Evolutionary conservation across 2,329 filamentous ascomycete species (phyloP).

Genomic region (Fusarium domesticum): DNA sequence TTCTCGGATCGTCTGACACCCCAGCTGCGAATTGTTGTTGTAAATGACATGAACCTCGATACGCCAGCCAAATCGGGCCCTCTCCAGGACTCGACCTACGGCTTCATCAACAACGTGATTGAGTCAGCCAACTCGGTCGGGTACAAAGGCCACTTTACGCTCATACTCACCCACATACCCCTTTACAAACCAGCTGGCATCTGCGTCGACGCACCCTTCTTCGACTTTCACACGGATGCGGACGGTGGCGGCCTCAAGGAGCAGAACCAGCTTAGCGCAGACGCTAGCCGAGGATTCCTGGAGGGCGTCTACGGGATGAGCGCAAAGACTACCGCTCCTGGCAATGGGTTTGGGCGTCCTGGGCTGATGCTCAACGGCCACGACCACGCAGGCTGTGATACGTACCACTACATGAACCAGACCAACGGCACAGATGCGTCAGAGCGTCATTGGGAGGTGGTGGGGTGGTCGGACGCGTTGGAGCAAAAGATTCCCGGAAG

Average conservation of each 20-base stretch:
- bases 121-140: slow-evolving; percentile 59
- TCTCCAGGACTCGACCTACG: slow-evolving; percentile 74
- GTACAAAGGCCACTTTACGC: slow-evolving; percentile 65
- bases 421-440: slow-evolving; percentile 40
- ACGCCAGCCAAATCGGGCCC: slow-evolving; percentile 66
- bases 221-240: slow-evolving; percentile 69
- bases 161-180: slow-evolving; percentile 89
- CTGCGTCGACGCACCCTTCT: slow-evolving; percentile 81
- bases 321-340: slow-evolving; percentile 56
- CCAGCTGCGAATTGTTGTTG: slow-evolving; percentile 74
- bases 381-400: slow-evolving; percentile 92
- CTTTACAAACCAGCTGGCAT: slow-evolving; percentile 78
- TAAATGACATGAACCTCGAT: slow-evolving; percentile 95
- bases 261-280: slow-evolving; percentile 81
- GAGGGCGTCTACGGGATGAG: slow-evolving; percentile 81
- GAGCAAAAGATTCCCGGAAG: slow-evolving; percentile 40
- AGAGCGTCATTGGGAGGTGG: slow-evolving; percentile 50
- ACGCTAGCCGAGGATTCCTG: slow-evolving; percentile 71
- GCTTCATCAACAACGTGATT: slow-evolving; percentile 70
- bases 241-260: slow-evolving; percentile 74
- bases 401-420: slow-evolving; percentile 76
- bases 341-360: slow-evolving; percentile 61
- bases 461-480: slow-evolving; percentile 46
- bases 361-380: slow-evolving; percentile 89
- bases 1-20: slow-evolving; percentile 52